These are phyloP conservation scores for Hyphopichia wangnamkhiaoensis DNA, from an alignment of 1,139 yeast genomes.

Conservation along the genomic window DNA sequence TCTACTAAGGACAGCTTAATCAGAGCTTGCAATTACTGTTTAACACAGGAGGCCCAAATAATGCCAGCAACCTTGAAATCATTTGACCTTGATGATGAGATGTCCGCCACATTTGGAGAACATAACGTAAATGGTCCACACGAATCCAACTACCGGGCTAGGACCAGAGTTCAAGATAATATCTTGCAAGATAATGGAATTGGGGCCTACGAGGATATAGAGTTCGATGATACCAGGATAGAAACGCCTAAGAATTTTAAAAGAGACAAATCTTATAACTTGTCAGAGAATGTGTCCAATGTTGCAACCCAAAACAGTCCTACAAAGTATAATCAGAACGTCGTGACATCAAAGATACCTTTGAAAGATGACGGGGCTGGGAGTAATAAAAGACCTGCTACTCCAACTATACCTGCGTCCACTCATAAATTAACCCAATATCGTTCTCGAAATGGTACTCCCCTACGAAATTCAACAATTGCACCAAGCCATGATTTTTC, in stretches of 20 bases:
- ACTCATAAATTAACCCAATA: constrained; percentile 8
- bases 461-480: constrained; percentile 12
- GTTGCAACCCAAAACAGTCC: neutral
- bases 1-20: too few species aligned
- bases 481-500: constrained; percentile 7
- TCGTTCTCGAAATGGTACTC: constrained; percentile 19
- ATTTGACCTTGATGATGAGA: constrained; percentile 8
- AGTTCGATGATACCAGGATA: constrained; percentile 26
- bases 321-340: constrained; percentile 1
- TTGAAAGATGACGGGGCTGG: constrained; percentile 15
- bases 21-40: too few species aligned
- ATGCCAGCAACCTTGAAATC: constrained; percentile 13
- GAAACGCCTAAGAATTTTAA: constrained; percentile 21
- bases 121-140: neutral
- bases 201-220: constrained; percentile 14
- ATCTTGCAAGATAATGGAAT: neutral
- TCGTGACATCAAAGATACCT: constrained; percentile 17
- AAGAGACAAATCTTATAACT: constrained; percentile 6
- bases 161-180: too few species aligned
- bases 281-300: constrained; percentile 5
- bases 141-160: too few species aligned
- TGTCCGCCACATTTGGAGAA: neutral
- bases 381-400: constrained; percentile 7
- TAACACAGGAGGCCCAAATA: too few species aligned
- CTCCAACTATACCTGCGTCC: constrained; percentile 11